Evolutionary conservation across 1,284 basidiomycete species (phyloP), one percentile per base, ranked within the genome.

Genomic region (Stygiomarasmius scandens): DNA sequence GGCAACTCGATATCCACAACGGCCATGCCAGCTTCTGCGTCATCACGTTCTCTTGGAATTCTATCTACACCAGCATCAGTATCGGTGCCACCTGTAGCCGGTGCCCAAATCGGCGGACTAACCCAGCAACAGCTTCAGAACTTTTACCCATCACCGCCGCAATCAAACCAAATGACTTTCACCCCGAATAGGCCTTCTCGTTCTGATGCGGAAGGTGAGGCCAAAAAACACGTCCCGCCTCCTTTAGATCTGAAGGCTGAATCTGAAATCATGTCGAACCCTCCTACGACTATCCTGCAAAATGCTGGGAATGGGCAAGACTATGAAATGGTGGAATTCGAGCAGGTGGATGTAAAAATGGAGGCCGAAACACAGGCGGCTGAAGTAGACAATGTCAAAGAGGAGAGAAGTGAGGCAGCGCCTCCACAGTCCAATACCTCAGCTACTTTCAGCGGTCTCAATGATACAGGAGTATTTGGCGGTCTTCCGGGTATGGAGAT

Each of bases 71-170:
- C 20, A 32, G 19, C 38, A 10, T 41, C 54, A 38, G 61, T 63
- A 34, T 55, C 69, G 2, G 70, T 74, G 4, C 69, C 64, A 49
- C 58, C 65, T 27, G 55, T 57, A 34, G 58, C 64, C n/a, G 43
- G 59, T 24, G 57, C 58, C 20, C 59, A 60, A 50, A 38, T 47
- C 51, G 22, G 45, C 58, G 23, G 57, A 60, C 41, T 59, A 49
- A 20, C 24, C 54, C 63, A 36, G 49, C 70, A 14, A 51, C 71
- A 24, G 36, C 62, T 45, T 25, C 62, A 49, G 29, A 74, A 67
- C 16, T 82, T 79, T 57, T 85, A 86, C 60, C 84, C 85, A 3
- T 83, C 84, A 0, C 84, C 84, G n/a, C 81, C 84, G 43, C 79
- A 82, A 29, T 71, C 71, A 16, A 69, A 69, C 58, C 70, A 73